Evolutionary conservation across 1,284 basidiomycete species (phyloP).

Genomic region (Naganishia sp.): DNA sequence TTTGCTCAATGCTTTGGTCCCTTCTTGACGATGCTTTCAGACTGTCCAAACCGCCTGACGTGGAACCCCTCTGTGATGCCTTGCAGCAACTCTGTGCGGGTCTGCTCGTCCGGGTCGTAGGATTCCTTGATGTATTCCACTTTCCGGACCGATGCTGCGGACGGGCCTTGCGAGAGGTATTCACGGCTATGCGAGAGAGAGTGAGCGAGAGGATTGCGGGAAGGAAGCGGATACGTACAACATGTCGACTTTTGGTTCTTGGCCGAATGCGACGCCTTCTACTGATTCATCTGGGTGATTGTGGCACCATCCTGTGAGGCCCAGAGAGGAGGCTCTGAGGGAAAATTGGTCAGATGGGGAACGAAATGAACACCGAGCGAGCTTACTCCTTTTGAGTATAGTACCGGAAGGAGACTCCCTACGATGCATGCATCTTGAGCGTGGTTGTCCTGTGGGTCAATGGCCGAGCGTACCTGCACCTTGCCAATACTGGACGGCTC

Average conservation of each 20-base stretch:
- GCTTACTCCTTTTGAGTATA: conserved; percentile 27
- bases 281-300: conserved; percentile 50
- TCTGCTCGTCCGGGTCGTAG: conserved; percentile 37
- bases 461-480: conserved; percentile 21
- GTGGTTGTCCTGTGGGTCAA: neutral
- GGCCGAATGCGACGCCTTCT: conserved; percentile 48
- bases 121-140: conserved; percentile 44
- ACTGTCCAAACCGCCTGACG: conserved; percentile 18
- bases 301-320: conserved; percentile 47
- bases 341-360: neutral
- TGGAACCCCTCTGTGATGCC: conserved; percentile 18
- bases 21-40: conserved; percentile 21
- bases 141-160: conserved; percentile 41
- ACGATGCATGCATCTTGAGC: neutral
- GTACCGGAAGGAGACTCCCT: conserved; percentile 32
- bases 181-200: conserved; percentile 34
- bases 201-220: neutral
- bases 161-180: conserved; percentile 43
- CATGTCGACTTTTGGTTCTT: conserved; percentile 41
- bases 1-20: conserved; percentile 14
- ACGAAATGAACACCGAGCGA: neutral
- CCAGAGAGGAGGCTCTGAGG: conserved; percentile 43
- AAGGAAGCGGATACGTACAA: conserved; percentile 40
- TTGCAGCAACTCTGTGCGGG: conserved; percentile 38
- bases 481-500: conserved; percentile 22